phyloP scores from a whole-genome alignment of 2,329 filamentous ascomycete species.

The Alternaria sp. region DNA sequence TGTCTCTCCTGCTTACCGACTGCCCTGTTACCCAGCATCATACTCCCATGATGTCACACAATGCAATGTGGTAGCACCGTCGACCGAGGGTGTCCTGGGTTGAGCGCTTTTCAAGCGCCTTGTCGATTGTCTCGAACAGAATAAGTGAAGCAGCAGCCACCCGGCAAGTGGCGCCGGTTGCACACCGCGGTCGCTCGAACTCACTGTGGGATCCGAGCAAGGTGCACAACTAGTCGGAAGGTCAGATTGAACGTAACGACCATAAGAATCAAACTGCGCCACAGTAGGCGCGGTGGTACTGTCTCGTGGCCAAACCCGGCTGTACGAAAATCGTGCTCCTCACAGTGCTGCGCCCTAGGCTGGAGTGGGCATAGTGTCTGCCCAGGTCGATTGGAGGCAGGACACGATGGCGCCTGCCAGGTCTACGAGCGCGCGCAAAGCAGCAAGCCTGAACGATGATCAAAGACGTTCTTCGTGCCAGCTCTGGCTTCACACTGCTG shows the following conservation, averaged over 20 bases:
- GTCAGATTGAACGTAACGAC: not conserved
- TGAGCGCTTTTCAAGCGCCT: not conserved
- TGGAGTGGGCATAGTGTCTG: not conserved
- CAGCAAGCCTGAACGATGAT: not conserved
- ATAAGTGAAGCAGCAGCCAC: not conserved
- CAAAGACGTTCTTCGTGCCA: not conserved
- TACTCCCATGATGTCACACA: not conserved
- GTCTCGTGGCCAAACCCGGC: not conserved
- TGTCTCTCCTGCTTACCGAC: not conserved
- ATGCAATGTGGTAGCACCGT: not conserved
- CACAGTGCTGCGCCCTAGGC: not conserved
- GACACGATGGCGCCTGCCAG: not conserved
- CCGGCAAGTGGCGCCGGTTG: not conserved
- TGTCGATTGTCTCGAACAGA: not conserved
- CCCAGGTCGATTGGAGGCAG: not conserved
- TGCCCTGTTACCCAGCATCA: not conserved
- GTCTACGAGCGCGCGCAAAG: not conserved
- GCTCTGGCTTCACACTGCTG: not conserved
- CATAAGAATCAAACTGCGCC: not conserved
- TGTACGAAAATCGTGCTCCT: not conserved
- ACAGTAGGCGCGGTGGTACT: not conserved
- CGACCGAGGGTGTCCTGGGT: not conserved
- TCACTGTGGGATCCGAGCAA: not conserved
- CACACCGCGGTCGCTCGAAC: not conserved
- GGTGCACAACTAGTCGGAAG: not conserved